Evolutionary conservation across 2,329 filamentous ascomycete species (phyloP).

Genomic region (Talaromyces sp.): DNA sequence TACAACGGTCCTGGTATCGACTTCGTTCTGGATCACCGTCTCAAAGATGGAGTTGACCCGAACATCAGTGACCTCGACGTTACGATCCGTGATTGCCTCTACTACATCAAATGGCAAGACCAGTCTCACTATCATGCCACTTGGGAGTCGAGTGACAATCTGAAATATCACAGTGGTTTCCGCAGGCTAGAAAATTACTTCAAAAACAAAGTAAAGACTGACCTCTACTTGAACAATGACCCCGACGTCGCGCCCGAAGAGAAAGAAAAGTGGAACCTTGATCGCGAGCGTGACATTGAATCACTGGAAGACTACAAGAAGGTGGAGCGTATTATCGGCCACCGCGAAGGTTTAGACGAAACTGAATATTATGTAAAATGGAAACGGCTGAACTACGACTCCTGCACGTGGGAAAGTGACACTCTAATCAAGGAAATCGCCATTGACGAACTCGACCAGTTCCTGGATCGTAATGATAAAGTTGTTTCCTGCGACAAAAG

Average conservation of each 20-base stretch:
- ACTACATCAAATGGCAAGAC: slow-evolving; percentile 91
- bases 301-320: slow-evolving; percentile 85
- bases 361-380: slow-evolving; percentile 94
- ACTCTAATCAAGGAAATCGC: slow-evolving; percentile 72
- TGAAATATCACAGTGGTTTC: slow-evolving; percentile 75
- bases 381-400: slow-evolving; percentile 90
- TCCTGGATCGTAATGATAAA: slow-evolving; percentile 75
- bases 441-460: slow-evolving; percentile 88
- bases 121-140: slow-evolving; percentile 94
- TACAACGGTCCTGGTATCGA: slow-evolving; percentile 85
- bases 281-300: slow-evolving; percentile 86
- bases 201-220: slow-evolving; percentile 70
- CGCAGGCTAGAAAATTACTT: slow-evolving; percentile 95
- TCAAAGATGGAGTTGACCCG: slow-evolving; percentile 62
- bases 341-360: slow-evolving; percentile 73
- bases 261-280: slow-evolving; percentile 90
- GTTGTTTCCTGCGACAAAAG: slow-evolving; percentile 75
- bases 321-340: slow-evolving; percentile 87
- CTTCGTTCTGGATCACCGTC: slow-evolving; percentile 79
- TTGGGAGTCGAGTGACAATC: slow-evolving; percentile 77
- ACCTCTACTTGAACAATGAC: slow-evolving; percentile 72
- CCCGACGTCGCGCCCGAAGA: slow-evolving; percentile 76
- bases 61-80: slow-evolving; percentile 55
- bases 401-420: slow-evolving; percentile 87
- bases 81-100: slow-evolving; percentile 62